Conservation (phyloP, 192 early-diverging fungal genomes). For the Backusella tuberculispora region DNA sequence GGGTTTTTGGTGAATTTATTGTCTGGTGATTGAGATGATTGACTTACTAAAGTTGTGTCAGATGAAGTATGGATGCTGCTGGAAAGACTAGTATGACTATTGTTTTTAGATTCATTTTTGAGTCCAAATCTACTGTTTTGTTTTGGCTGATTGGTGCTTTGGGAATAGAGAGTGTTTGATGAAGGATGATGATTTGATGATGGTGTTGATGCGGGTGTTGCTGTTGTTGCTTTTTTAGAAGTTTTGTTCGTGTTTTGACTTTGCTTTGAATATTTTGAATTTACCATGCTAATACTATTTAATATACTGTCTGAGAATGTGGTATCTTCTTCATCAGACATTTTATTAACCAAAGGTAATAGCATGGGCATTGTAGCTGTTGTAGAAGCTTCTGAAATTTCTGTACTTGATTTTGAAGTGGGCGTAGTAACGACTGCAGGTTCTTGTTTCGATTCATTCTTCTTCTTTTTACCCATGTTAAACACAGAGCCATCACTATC, state of each 20-base stretch:
- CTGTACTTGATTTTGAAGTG: constrained; percentile 15
- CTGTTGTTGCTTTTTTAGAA: constrained; percentile 10
- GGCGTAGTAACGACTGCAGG: background rate
- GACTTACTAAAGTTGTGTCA: constrained; percentile 12
- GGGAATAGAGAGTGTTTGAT: constrained; percentile 5
- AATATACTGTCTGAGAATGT: constrained; percentile 9
- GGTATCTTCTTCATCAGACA: constrained; percentile 5
- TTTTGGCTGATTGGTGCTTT: background rate
- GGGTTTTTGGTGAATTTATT: background rate
- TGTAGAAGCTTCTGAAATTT: background rate
- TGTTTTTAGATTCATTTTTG: constrained; percentile 1
- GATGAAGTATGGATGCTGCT: constrained; percentile 4
- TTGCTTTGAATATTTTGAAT: background rate
- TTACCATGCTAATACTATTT: background rate
- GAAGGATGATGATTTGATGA: background rate
- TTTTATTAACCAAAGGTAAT: background rate
- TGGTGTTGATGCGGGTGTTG: background rate
- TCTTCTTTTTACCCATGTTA: background rate
- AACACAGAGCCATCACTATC: constrained; percentile 6
- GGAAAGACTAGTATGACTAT: constrained; percentile 5
- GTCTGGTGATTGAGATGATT: constrained; percentile 16
- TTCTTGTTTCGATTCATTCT: background rate
- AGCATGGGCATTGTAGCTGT: background rate
- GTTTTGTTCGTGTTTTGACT: background rate
- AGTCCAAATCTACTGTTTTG: background rate